These are phyloP conservation scores for Marasmius oreades DNA, from an alignment of 1,284 basidiomycete species.

Conservation along the genomic window DNA sequence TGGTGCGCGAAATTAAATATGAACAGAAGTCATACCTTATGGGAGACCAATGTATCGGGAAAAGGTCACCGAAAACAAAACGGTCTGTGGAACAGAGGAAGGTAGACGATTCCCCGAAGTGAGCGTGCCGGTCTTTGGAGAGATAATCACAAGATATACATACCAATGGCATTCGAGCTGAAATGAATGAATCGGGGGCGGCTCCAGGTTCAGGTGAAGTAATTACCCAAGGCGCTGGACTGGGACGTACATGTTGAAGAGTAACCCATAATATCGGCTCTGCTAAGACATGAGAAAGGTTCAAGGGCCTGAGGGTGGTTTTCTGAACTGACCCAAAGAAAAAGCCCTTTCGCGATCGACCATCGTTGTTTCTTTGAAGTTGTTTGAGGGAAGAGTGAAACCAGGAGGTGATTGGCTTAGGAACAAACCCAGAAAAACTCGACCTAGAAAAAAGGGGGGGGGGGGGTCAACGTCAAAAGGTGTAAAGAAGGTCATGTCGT, in stretches of 20 bases:
- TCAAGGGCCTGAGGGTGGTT: too few species aligned
- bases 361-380: constrained; percentile 1
- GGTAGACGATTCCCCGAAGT: constrained; percentile 4
- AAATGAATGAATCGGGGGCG: not conserved
- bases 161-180: not conserved
- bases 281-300: too few species aligned
- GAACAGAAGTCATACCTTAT: constrained; percentile 30
- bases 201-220: not conserved
- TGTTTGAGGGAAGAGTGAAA: not conserved
- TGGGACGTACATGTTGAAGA: constrained; percentile 8
- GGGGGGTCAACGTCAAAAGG: not conserved
- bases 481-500: not conserved
- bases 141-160: too few species aligned
- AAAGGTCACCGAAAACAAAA: too few species aligned
- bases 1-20: constrained; percentile 37
- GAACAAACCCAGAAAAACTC: too few species aligned
- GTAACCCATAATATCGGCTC: too few species aligned
- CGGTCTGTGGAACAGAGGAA: too few species aligned
- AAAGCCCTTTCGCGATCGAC: constrained; percentile 10
- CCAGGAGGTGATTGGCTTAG: not conserved
- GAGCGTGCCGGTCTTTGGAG: not conserved
- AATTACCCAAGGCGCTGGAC: too few species aligned
- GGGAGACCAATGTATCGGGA: too few species aligned
- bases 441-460: too few species aligned
- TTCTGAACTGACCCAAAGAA: too few species aligned